Conservation (phyloP, 306 rosid genomes). For the Luffa acutangula region DNA sequence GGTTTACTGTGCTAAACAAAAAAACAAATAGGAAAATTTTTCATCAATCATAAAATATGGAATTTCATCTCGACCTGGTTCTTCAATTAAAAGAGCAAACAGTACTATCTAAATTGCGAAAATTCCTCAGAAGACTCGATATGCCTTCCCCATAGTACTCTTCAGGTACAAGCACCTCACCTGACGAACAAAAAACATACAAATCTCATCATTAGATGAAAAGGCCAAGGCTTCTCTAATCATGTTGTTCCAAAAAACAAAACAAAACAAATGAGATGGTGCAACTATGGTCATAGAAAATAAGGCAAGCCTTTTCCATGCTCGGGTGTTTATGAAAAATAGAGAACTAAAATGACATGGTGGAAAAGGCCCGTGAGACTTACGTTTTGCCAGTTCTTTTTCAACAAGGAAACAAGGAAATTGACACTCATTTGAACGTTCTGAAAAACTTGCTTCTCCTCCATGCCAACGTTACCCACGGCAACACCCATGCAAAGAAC, state of each 20-base stretch:
- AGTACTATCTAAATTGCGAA: not conserved
- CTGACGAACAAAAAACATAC: not conserved
- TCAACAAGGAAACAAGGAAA: conserved; percentile 72
- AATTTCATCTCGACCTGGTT: conserved; percentile 1
- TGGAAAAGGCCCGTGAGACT: conserved; percentile 12
- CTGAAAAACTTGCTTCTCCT: conserved; percentile 80
- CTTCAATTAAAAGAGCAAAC: not conserved
- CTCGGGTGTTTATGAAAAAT: not conserved
- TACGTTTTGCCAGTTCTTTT: conserved; percentile 84
- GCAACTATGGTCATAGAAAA: not conserved
- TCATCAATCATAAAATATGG: not conserved
- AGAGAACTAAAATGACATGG: not conserved
- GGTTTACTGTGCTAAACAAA: not conserved
- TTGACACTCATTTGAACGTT: conserved; percentile 78
- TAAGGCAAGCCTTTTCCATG: not conserved
- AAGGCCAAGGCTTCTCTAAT: not conserved
- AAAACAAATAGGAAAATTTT: not conserved
- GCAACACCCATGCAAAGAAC: conserved; percentile 91
- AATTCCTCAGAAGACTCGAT: conserved; percentile 15
- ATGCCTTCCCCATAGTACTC: conserved; percentile 33
- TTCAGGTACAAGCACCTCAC: conserved; percentile 29
- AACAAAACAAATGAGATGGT: not conserved
- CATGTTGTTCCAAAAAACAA: too few species aligned
- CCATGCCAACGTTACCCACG: conserved; percentile 76
- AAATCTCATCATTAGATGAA: not conserved